Conservation (phyloP, 495 filamentous ascomycete species). For the Sabuloglossum arenarium region DNA sequence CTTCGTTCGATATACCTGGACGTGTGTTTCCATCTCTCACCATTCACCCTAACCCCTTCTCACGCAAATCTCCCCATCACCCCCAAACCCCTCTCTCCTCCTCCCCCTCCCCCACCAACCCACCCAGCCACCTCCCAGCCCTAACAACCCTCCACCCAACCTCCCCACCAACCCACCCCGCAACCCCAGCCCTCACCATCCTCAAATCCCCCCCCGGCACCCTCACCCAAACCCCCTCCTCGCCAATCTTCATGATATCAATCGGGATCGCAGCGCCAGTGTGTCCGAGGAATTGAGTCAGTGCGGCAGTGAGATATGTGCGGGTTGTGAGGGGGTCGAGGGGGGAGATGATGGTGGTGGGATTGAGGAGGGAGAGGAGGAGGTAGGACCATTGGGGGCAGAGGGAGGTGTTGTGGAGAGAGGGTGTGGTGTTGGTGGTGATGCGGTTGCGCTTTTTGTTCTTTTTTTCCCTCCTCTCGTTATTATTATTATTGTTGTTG, state of each 20-base stretch:
- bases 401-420: background rate
- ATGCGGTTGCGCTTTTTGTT: background rate
- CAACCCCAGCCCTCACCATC: conserved; percentile 45
- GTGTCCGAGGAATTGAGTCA: conserved; percentile 62
- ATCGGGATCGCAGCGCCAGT: conserved; percentile 56
- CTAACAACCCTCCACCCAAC: conserved; percentile 37
- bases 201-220: conserved; percentile 46
- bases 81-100: conserved; percentile 10
- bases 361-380: conserved; percentile 14
- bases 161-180: conserved; percentile 30
- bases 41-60: too few relatives aligned
- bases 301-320: conserved; percentile 47
- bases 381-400: conserved; percentile 13
- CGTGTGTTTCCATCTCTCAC: too few relatives aligned
- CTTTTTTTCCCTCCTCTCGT: too few relatives aligned
- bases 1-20: too few relatives aligned
- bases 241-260: conserved; percentile 48
- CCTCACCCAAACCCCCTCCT: conserved; percentile 38
- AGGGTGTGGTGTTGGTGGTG: background rate
- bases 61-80: too few relatives aligned
- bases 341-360: conserved; percentile 11
- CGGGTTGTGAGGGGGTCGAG: conserved; percentile 59
- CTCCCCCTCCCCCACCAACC: conserved; percentile 23
- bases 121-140: conserved; percentile 32
- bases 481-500: too few relatives aligned